These are phyloP conservation scores for Huntiella bhutanensis DNA, from an alignment of 2,329 filamentous ascomycete genomes.

Conservation along the genomic window DNA sequence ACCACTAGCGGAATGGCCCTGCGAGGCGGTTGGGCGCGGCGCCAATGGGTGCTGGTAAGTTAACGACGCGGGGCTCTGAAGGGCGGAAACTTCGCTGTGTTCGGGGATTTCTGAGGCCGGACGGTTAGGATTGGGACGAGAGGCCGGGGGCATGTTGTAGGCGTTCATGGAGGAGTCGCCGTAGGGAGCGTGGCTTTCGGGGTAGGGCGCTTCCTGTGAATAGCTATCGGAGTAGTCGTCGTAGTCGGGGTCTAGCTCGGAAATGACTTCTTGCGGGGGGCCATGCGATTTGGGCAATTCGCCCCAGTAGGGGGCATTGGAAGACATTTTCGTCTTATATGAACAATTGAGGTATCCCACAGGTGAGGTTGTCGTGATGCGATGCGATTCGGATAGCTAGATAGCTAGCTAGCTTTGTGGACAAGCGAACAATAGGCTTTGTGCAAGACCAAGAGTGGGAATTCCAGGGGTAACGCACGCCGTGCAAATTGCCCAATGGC, in stretches of 20 bases:
- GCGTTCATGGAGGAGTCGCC: constrained; percentile 1
- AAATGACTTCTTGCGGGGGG: too few relatives aligned
- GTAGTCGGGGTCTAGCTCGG: not conserved
- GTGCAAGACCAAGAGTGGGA: constrained; percentile 1
- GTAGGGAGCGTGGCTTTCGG: not conserved
- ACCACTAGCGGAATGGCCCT: not conserved
- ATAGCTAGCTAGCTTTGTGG: not conserved
- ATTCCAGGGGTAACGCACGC: not conserved
- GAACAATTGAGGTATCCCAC: too few relatives aligned
- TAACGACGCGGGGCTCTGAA: constrained; percentile 8
- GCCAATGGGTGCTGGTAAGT: constrained; percentile 10
- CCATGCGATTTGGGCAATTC: constrained; percentile 2
- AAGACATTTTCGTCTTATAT: constrained; percentile 4
- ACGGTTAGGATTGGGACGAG: not conserved
- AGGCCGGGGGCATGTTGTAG: constrained; percentile 3
- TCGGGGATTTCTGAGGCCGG: not conserved
- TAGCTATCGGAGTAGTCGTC: constrained; percentile 7
- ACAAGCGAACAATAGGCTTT: constrained; percentile 9
- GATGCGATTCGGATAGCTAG: too few relatives aligned
- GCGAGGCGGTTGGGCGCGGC: constrained; percentile 7
- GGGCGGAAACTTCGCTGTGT: constrained; percentile 4
- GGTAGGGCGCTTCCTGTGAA: not conserved
- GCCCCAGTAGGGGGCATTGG: constrained; percentile 7
- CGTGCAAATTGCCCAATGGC: too few relatives aligned
- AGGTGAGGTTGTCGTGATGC: too few relatives aligned